Percentiles rank a stretch among this genome's conserved stretches.
Conservation (phyloP, 2,329 filamentous ascomycete genomes). For the Ilyonectria sp. region DNA sequence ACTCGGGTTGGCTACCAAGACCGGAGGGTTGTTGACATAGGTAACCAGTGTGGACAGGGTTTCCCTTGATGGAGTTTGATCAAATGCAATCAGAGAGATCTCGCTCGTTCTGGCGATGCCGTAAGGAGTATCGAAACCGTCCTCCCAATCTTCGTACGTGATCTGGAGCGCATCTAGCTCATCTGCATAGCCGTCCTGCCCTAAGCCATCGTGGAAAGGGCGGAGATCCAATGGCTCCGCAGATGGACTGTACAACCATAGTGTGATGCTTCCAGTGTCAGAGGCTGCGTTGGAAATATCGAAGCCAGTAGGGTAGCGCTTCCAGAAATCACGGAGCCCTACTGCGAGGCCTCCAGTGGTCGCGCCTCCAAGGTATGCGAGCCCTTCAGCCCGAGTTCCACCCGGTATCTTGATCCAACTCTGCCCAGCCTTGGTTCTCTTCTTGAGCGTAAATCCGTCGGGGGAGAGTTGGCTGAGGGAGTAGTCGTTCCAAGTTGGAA, state of each 20-base stretch:
- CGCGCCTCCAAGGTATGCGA: conserved; percentile 72
- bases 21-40: conserved; percentile 66
- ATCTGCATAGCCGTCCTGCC: conserved; percentile 68
- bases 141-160: conserved; percentile 75
- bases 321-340: conserved; percentile 74
- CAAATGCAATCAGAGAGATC: conserved; percentile 67
- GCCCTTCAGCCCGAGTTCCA: conserved; percentile 68
- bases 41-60: conserved; percentile 60
- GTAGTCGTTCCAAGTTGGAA: conserved; percentile 73
- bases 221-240: conserved; percentile 70
- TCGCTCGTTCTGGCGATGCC: conserved; percentile 73
- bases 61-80: conserved; percentile 65
- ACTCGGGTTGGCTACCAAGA: conserved; percentile 62
- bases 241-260: conserved; percentile 73
- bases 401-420: conserved; percentile 73
- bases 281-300: conserved; percentile 67
- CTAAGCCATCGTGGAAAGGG: conserved; percentile 72
- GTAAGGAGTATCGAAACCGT: conserved; percentile 68
- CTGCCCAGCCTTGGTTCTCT: conserved; percentile 70
- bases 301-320: conserved; percentile 72
- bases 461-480: conserved; percentile 70
- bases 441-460: conserved; percentile 73
- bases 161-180: conserved; percentile 74
- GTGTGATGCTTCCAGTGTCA: conserved; percentile 66
- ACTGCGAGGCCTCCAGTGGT: conserved; percentile 71